Base-by-base conservation (phyloP, 2,329 filamentous ascomycete species). In the Eutypa lata region DNA sequence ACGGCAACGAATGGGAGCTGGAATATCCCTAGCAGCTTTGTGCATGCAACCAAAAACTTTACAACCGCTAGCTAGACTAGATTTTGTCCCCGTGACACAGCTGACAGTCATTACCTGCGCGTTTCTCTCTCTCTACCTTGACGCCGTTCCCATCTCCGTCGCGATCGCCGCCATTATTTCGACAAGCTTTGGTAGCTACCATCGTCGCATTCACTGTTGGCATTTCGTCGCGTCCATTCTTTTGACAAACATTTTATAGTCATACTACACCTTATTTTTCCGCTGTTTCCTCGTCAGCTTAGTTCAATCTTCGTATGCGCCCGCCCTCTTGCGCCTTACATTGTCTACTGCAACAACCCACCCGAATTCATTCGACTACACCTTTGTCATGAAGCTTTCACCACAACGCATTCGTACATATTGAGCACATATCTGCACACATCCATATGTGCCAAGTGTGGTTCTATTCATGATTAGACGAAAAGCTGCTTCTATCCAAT, bases 351-450 rank as follows among this genome's bases (percentile, higher is more conserved):
- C 26, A 31, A 31, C 26, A n/a, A 48, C 37, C 35, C 37, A 53
- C 47, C 13, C 31, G 46, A 31, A 35, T 18, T 38, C 4, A n/a
- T 43, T 22, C 26, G 11, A 43, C 33, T 43, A 48, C 35, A 51
- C 49, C 58, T 58, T 62, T 59, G 58, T 58, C 49, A 57, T 57
- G 57, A 58, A 45, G 47, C 28, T 31, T 44, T 53, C 53, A 49
- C 19, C 33, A 6, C 16, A n/a, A 8, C 33, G 38, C 21, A 26
- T 7, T 26, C 42, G 7, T 49, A 48, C 52, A 42, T 45, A 22
- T 52, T 42, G 37, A 57, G 43, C n/a, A 55, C 38, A 47, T 33
- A 18, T 45, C 53, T 62, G 57, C 54, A 57, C 50, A 51, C 51
- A 53, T 57, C 60, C 53, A 55, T 33, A 45, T 45, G 42, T 19